Base-by-base conservation (phyloP, 352 stramenopile species). In the Lagenidium sp. region DNA sequence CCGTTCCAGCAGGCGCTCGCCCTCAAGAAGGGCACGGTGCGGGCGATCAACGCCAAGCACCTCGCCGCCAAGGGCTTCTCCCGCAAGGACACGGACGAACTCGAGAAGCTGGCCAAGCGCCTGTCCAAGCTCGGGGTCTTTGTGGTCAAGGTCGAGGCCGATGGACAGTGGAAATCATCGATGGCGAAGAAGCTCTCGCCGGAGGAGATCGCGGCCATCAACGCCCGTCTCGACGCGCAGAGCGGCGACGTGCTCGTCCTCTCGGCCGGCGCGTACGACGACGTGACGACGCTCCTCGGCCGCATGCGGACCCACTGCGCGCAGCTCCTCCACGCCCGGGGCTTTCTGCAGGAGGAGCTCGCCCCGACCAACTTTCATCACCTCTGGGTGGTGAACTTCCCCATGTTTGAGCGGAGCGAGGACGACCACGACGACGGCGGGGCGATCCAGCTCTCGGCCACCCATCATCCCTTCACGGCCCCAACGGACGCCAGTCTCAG, bases 401-500 rank as follows among this genome's bases (percentile, higher is more conserved):
- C 83, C 15, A 83, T 95, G 76, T 94, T 95, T 26, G 78, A 92
- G 52, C 63, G 61, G 12, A 80, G 58, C 42, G 68, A 85, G 22
- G 75, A 85, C 40, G 59, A 32, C 8, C 8, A 52, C 22, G 46
- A 25, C 12, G 50, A 25, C 5, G 52, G 34, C 10, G 61, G 54
- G 26, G 59, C 62, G n/a, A 50, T 68, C 12, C 53, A 57, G 20
- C 59, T 94, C 11, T 88, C 73, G 2, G 69, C 82, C 12, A 88
- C 75, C 29, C 84, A 95, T 48, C 82, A 95, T 45, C 84, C 84
- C 21, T 95, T 95, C 60, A 95, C 84, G 15, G 69, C 78, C 2
- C 83, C 83, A 18, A 46, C 57, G 0, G 57, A 65, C 11, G 70
- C 79, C 10, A 58, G 88, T 25, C 50, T 57, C 0, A 50, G 46